Evolutionary conservation across 768 basidiomycete genomes (phyloP).

Genomic region (Antrodiella citrinella): DNA sequence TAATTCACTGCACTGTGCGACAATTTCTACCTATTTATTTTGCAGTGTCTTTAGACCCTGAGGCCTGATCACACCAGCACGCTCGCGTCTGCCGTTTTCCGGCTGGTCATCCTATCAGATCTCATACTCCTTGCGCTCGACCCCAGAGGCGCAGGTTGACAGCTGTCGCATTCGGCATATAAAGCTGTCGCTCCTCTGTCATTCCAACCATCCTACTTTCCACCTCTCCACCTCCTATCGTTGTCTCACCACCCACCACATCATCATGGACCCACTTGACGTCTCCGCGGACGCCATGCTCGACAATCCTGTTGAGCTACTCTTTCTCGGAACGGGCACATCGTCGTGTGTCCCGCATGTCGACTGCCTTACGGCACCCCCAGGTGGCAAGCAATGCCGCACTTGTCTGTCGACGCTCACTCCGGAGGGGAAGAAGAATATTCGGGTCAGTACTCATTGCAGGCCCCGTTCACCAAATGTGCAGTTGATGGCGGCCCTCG

Average conservation of each 20-base stretch:
- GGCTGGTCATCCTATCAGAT: background rate
- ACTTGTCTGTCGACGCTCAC: conserved; percentile 63
- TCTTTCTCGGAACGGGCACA: conserved; percentile 81
- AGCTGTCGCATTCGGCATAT: background rate
- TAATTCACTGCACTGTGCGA: background rate
- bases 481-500: background rate
- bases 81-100: background rate
- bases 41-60: background rate
- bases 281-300: conserved; percentile 2
- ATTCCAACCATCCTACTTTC: background rate
- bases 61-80: background rate
- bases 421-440: conserved; percentile 74
- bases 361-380: conserved; percentile 67
- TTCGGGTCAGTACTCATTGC: conserved; percentile 32
- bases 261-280: no score
- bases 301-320: conserved; percentile 42
- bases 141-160: background rate
- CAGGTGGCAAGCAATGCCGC: conserved; percentile 41
- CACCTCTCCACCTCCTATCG: background rate
- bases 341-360: conserved; percentile 65
- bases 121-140: background rate
- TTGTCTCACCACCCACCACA: background rate
- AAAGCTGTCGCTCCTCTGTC: background rate
- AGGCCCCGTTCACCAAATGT: no score
- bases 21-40: background rate